Evolutionary conservation across 2,329 filamentous ascomycete species (phyloP), one percentile per base, ranked within the genome.

Genomic region (Trichophyton schoenleinii): DNA sequence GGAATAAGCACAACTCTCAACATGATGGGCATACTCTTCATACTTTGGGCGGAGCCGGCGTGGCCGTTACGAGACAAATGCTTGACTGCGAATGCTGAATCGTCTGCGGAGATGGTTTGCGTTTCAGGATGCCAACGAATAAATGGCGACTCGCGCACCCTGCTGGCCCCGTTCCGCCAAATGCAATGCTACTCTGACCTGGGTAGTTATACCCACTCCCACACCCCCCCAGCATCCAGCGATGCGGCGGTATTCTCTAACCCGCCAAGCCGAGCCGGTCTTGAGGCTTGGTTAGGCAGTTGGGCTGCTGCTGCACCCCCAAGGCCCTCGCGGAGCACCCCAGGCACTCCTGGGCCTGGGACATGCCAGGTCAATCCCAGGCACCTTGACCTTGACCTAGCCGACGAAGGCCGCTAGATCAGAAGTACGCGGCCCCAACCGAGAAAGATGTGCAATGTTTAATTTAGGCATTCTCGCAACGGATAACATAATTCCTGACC

Each of bases 401-500:
- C 49, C 49, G 49, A 53, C 49, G 49, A 53, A 53, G 49, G 49
- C 49, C 49, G 49, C 49, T 53, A 53, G 22, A 53, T 7, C 28
- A 34, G 22, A 53, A 53, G 22, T 53, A 53, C 49, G 49, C 49
- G 49, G 49, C 22, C 49, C 49, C 49, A 53, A 53, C 49, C 49
- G 49, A 53, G 49, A 22, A 31, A 53, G 49, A 53, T 34, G 49
- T 18, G 49, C 49, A 25, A n/a, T 15, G 6, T 53, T 52, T 53
- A 53, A 53, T 53, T 53, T 53, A 53, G 49, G 49, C 49, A 52
- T 25, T 31, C 44, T 53, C 8, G 13, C 49, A 31, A 25, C 49
- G 49, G 49, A 53, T 53, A 53, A 53, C 49, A 53, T 53, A 53
- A 53, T 53, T 34, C 49, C 49, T 53, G 22, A 34, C 49, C 49